Conservation (phyloP, 305 asterid species). For the Plantago lanceolata region DNA sequence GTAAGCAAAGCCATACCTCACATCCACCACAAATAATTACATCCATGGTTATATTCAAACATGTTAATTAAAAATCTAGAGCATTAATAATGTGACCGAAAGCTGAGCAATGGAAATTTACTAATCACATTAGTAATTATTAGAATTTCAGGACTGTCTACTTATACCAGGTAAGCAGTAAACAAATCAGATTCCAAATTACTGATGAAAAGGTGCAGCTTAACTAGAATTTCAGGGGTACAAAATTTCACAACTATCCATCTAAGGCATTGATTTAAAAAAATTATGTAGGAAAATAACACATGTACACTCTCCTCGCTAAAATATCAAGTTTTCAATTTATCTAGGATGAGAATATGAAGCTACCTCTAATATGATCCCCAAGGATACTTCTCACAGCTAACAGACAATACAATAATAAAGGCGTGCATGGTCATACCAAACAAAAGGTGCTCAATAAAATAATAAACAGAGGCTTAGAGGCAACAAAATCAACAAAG, state of each 20-base stretch:
- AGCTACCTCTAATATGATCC: neutral
- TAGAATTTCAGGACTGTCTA: neutral
- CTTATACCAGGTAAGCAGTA: neutral
- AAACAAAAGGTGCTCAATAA: neutral
- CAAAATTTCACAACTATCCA: neutral
- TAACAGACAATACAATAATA: neutral
- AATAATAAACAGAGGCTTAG: neutral
- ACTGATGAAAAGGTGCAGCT: neutral
- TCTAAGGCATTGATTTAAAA: neutral
- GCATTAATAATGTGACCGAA: neutral
- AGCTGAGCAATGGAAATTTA: neutral
- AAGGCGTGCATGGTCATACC: neutral
- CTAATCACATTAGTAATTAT: neutral
- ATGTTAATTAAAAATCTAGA: neutral
- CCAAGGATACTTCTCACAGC: slow-evolving; percentile 1
- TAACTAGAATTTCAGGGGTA: neutral
- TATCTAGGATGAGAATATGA: neutral
- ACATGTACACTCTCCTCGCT: neutral
- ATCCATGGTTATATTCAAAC: neutral
- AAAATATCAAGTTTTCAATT: neutral
- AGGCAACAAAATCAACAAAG: neutral
- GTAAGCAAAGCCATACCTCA: slow-evolving; percentile 16
- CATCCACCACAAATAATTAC: slow-evolving; percentile 9
- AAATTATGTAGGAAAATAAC: neutral
- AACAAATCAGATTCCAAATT: neutral